Base-by-base conservation (phyloP, 225 moss, liverwort and hornwort genomes). In the Sphagnum tenellum region DNA sequence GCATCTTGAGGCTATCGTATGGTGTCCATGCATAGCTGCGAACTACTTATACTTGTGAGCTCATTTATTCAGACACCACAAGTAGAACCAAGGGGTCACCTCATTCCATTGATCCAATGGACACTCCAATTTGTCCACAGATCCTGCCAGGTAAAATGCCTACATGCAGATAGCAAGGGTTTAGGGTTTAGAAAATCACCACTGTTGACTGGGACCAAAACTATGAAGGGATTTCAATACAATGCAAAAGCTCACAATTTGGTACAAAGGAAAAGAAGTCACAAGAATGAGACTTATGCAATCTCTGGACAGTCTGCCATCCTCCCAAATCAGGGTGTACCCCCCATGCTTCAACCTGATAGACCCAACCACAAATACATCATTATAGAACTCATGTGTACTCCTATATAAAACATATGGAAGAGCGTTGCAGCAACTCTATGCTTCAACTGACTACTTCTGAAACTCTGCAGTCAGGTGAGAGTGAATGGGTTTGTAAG, bases 141-240 rank as follows among this genome's bases (percentile, higher is more conserved):
- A 77, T 9, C 80, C 83, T 1, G 83, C 77, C 48, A 84, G 66
- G 67, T 75, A 84, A 66, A 84, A 84, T 46, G 83, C 74, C 83
- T 83, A 79, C 62, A 53, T 61, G 3, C 5, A 9, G 9, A 13
- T 3, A 46, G 44, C 12, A 61, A 61, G 0, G 11, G 9, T 11
- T 12, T 46, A 5, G 5, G 46, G 2, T 44, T 47, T 47, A 56
- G 8, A 66, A 46, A 11, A 7, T 5, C 3, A 58, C 7, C 29
- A 29, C 1, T 29, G 58, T 44, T 44, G 7, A 5, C 4, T 14
- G 8, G 1, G 0, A 44, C 8, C 3, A 7, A 58, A 44, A 5
- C 14, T 3, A 58, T 44, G 14, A 29, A 58, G 29, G 44, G 4
- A 5, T 44, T 58, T 29, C 29, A 29, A 29, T 29, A 29, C 44